These are phyloP conservation scores for Lunasporangiospora selenospora DNA, from an alignment of 192 early-diverging fungal genomes.

Conservation along the genomic window DNA sequence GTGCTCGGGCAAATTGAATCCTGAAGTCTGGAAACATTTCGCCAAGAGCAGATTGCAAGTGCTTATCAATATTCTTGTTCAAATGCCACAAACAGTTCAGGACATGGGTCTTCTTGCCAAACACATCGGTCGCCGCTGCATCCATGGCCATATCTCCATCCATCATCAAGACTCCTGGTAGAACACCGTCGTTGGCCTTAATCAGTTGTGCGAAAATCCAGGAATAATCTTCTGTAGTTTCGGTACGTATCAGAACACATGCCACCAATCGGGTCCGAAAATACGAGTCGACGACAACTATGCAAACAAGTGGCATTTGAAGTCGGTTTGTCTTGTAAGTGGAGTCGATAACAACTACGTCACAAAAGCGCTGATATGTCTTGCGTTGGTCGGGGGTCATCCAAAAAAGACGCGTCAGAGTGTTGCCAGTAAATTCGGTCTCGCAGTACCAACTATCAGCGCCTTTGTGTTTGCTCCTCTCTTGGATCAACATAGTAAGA, in stretches of 20 bases:
- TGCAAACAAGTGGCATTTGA: conserved; percentile 1
- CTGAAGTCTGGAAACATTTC: no score
- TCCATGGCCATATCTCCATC: conserved; percentile 11
- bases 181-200: neutral
- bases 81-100: neutral
- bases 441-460: no score
- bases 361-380: conserved; percentile 2
- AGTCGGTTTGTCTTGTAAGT: conserved; percentile 1
- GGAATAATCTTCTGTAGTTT: conserved; percentile 1
- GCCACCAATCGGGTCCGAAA: neutral
- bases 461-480: no score
- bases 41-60: neutral
- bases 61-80: neutral
- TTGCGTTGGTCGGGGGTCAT: neutral
- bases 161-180: conserved; percentile 1
- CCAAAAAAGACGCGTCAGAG: neutral
- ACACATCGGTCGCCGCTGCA: no score
- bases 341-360: conserved; percentile 11
- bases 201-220: conserved; percentile 2
- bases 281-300: conserved; percentile 3
- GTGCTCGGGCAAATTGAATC: no score
- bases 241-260: neutral
- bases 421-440: neutral
- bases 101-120: no score
- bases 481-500: no score